These are phyloP conservation scores for Litsea cubeba DNA, from an alignment of 164 flowering plant species.

Conservation along the genomic window DNA sequence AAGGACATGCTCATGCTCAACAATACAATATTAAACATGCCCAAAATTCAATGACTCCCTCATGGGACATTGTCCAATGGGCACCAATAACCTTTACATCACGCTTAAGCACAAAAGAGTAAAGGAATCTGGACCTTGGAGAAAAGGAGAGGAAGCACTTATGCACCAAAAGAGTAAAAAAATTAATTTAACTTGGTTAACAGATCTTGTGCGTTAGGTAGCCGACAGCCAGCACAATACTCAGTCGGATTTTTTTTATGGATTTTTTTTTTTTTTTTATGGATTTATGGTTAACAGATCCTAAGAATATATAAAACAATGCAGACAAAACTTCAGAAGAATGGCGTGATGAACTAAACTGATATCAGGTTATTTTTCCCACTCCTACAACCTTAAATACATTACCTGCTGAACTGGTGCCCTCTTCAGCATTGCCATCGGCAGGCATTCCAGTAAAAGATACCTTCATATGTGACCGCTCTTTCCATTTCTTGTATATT, in stretches of 20 bases:
- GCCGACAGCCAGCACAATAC: no score
- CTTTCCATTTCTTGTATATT: slow-evolving; percentile 89
- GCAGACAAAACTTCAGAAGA: neutral
- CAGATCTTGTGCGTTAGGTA: no score
- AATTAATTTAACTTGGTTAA: neutral
- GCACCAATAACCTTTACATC: neutral
- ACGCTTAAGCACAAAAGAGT: neutral
- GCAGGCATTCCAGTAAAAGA: slow-evolving; percentile 40
- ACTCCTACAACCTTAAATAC: no score
- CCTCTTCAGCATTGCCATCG: slow-evolving; percentile 38
- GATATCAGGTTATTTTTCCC: no score
- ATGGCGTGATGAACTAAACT: no score
- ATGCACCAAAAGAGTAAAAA: neutral
- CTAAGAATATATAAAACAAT: neutral
- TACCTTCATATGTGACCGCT: slow-evolving; percentile 60
- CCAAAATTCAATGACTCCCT: neutral
- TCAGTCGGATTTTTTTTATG: no score
- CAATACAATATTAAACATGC: neutral
- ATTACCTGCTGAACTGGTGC: slow-evolving; percentile 40
- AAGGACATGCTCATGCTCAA: neutral
- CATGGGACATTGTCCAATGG: neutral
- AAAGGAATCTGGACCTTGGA: neutral
- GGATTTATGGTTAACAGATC: neutral
- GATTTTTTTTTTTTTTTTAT: no score
- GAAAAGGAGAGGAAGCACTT: neutral